Evolutionary conservation across 768 basidiomycete species (phyloP).

Genomic region (Phylloporus sp.): DNA sequence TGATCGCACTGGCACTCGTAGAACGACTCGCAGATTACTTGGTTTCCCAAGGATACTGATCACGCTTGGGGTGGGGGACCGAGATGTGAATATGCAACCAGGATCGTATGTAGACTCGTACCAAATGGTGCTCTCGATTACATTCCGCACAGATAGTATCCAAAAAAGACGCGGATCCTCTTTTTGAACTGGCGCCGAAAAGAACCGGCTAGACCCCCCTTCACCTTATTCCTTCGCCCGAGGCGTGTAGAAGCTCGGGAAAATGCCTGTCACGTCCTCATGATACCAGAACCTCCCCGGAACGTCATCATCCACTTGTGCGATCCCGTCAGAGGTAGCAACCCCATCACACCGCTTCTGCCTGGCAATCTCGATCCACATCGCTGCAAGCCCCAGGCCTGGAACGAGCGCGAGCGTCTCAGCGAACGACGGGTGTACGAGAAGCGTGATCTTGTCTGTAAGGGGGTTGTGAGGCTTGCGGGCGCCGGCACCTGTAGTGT

Average conservation of each 20-base stretch:
- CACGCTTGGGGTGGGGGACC: neutral
- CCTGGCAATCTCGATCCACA: conserved; percentile 65
- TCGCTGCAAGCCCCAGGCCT: conserved; percentile 59
- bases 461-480: conserved; percentile 43
- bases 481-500: neutral
- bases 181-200: neutral
- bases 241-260: conserved; percentile 50
- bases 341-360: conserved; percentile 14
- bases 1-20: conserved; percentile 14
- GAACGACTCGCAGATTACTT: conserved; percentile 22
- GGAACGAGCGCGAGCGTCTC: conserved; percentile 35
- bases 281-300: conserved; percentile 50
- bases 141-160: neutral
- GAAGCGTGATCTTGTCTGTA: conserved; percentile 54
- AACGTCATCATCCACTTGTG: neutral
- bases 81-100: neutral
- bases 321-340: neutral
- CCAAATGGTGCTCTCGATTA: neutral
- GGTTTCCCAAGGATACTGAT: conserved; percentile 22
- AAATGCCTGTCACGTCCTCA: conserved; percentile 46
- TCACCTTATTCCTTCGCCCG: conserved; percentile 1
- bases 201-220: neutral
- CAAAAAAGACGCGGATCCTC: neutral
- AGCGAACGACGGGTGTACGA: conserved; percentile 44
- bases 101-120: conserved; percentile 6